Base-by-base conservation (phyloP, 1,139 yeast species). In the Taphrina communis region DNA sequence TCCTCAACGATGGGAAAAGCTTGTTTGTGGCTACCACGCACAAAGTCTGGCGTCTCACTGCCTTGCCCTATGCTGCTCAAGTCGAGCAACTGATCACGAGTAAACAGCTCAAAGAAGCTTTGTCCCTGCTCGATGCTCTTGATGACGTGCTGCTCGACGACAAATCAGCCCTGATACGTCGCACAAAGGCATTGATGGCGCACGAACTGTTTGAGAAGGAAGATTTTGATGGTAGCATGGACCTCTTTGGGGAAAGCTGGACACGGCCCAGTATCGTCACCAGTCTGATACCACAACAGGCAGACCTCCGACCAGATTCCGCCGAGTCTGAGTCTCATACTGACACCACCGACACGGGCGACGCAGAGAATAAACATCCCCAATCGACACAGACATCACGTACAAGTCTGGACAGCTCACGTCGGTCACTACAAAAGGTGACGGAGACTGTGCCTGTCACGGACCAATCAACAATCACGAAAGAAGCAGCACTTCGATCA, bases 191-290 rank as follows among this genome's bases (percentile, higher is more conserved):
- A 41, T 71, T 77, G 41, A 77, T 79, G 48, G 88, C 84, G 0
- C 73, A 76, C 3, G 73, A 75, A 3, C 72, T 82, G 21, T 79
- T 85, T 71, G 68, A 75, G 1, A 70, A 75, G 1, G 76, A 76
- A 12, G 73, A 79, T 6, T 80, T 77, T 67, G 77, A 76, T 12
- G 74, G 76, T n/a, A 81, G 88, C 0, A 77, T 85, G 73, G 74
- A 78, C 25, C 74, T 82, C 21, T 85, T 87, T 70, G 81, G 83
- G 1, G 83, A 82, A 46, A 85, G 81, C 66, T 79, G 87, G 73
- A 88, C 90, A 0, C 83, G 87, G 0, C 90, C 90, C 0, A 79
- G 81, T 38, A 74, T 78, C 5, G 85, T 87, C 0, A 77, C 86
- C 1, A 71, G 75, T 1, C 76, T 84, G 35, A 81, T 82, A 68